A percentile compares a stretch with the other conserved stretches of the same genome.
Conservation (phyloP, 306 rosid species). For the Lathyrus tuberosus region DNA sequence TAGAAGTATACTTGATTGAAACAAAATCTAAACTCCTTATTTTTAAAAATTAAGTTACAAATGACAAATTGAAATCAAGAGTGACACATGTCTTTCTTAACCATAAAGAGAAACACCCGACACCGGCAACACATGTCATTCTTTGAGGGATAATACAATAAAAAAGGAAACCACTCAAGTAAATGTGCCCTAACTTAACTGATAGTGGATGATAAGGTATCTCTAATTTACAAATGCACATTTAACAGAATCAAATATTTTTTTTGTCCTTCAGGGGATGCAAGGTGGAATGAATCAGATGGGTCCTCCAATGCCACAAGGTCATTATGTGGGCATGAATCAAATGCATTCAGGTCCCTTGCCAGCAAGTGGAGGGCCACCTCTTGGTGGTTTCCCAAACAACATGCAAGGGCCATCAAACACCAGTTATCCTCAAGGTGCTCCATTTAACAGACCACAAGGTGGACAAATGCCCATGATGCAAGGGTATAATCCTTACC, state of each 20-base stretch:
- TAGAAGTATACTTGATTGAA: background rate
- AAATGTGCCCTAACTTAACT: slow-evolving; percentile 5
- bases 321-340: slow-evolving; percentile 90
- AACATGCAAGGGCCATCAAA: slow-evolving; percentile 87
- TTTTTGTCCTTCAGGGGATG: slow-evolving; percentile 65
- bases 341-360: slow-evolving; percentile 87
- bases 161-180: slow-evolving; percentile 5
- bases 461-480: slow-evolving; percentile 92
- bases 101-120: background rate
- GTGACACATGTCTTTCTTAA: background rate
- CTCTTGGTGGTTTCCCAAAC: slow-evolving; percentile 71
- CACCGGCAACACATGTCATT: background rate
- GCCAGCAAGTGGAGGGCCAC: slow-evolving; percentile 68
- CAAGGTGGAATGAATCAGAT: slow-evolving; percentile 91
- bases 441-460: slow-evolving; percentile 74
- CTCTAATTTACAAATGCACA: slow-evolving; percentile 20
- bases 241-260: slow-evolving; percentile 20
- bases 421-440: slow-evolving; percentile 74
- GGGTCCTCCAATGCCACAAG: slow-evolving; percentile 76
- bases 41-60: background rate
- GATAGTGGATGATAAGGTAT: slow-evolving; percentile 24
- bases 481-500: slow-evolving; percentile 95
- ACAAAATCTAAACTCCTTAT: slow-evolving; percentile 4
- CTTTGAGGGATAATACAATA: slow-evolving; percentile 15
- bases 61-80: background rate